phyloP scores from a whole-genome alignment of 352 stramenopile genomes.

The Peronospora belbahrii region DNA sequence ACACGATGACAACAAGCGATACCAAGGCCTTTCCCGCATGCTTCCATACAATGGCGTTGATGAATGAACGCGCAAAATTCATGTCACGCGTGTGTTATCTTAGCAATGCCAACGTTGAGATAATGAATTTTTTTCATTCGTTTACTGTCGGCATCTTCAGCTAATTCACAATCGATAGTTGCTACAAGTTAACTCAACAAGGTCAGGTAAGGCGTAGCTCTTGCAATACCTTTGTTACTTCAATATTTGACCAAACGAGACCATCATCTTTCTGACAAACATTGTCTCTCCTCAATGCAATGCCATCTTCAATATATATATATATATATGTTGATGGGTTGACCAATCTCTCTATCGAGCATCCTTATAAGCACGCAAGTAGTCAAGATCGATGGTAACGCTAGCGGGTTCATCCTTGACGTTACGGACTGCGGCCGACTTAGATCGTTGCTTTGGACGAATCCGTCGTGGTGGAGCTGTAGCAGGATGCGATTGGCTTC shows the following conservation, averaged over 20 bases:
- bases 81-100: too few species aligned
- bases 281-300: background rate
- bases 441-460: conserved; percentile 9
- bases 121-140: too few species aligned
- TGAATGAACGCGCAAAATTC: too few species aligned
- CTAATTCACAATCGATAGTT: too few species aligned
- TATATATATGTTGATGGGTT: background rate
- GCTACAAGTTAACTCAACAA: too few species aligned
- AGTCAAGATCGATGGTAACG: conserved; percentile 18
- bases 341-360: conserved; percentile 3
- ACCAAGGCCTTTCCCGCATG: too few species aligned
- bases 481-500: conserved; percentile 4
- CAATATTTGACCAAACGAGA: background rate
- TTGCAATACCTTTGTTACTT: conserved; percentile 1
- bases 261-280: conserved; percentile 2
- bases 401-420: background rate
- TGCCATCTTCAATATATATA: conserved; percentile 4
- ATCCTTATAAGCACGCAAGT: conserved; percentile 25
- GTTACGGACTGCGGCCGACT: conserved; percentile 10
- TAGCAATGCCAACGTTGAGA: too few species aligned
- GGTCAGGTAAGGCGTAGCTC: too few species aligned
- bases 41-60: too few species aligned
- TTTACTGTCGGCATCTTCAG: too few species aligned
- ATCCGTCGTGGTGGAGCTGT: conserved; percentile 19
- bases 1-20: too few species aligned